phyloP scores from a whole-genome alignment of 257 asterid genomes.

The Solanum chiquidenum region DNA sequence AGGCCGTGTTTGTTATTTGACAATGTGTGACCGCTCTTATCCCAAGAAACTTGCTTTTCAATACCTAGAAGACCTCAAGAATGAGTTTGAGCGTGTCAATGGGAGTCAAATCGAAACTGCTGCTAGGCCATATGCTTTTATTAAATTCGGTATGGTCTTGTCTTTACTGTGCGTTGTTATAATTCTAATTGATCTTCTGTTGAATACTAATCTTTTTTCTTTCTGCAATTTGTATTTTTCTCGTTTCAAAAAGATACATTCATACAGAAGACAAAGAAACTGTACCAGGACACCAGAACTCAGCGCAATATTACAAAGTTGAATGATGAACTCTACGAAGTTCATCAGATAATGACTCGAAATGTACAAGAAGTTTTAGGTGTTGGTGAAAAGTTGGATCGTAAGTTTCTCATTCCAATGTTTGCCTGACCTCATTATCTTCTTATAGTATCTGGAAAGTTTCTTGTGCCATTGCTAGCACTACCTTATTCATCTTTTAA shows the following conservation, averaged over 20 bases:
- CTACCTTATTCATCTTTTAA: background rate
- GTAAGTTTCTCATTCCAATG: slow-evolving; percentile 38
- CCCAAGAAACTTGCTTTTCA: slow-evolving; percentile 95
- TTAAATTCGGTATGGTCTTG: slow-evolving; percentile 65
- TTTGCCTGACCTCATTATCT: background rate
- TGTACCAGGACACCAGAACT: slow-evolving; percentile 94
- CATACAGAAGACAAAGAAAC: slow-evolving; percentile 82
- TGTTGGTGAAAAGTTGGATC: slow-evolving; percentile 96
- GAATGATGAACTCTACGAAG: slow-evolving; percentile 98
- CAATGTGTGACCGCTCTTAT: slow-evolving; percentile 91
- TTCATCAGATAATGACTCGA: slow-evolving; percentile 98
- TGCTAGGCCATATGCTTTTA: slow-evolving; percentile 96
- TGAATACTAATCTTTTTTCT: background rate
- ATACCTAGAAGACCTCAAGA: slow-evolving; percentile 92
- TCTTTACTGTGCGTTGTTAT: background rate
- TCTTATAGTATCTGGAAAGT: background rate
- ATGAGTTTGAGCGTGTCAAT: slow-evolving; percentile 80
- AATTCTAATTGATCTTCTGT: background rate
- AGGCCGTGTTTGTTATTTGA: slow-evolving; percentile 92
- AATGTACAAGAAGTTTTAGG: slow-evolving; percentile 98
- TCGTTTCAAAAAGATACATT: slow-evolving; percentile 50
- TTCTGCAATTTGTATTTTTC: slow-evolving; percentile 5
- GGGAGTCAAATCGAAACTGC: slow-evolving; percentile 95
- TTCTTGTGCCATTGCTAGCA: background rate
- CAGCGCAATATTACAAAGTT: slow-evolving; percentile 80